phyloP scores from a whole-genome alignment of 257 asterid genomes.

The Lycium barbarum region DNA sequence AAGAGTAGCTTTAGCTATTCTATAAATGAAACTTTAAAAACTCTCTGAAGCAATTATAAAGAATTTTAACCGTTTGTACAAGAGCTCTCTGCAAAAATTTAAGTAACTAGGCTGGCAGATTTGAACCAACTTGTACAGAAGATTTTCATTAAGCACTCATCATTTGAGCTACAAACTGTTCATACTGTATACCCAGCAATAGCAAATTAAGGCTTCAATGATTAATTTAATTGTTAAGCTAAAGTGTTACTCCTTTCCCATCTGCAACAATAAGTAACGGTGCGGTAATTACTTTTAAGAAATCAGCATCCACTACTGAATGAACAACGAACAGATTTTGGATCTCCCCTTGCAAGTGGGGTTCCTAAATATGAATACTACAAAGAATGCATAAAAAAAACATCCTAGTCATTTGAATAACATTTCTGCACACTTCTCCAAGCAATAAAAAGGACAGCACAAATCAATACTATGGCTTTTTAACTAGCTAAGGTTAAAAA shows the following conservation, averaged over 20 bases:
- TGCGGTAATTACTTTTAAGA: background rate
- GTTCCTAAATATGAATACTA: constrained; percentile 1
- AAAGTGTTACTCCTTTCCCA: background rate
- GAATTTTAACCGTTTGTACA: background rate
- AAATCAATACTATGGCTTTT: background rate
- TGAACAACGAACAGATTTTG: constrained; percentile 5
- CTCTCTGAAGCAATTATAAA: background rate
- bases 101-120: background rate
- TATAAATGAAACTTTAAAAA: background rate
- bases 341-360: constrained; percentile 19
- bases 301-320: constrained; percentile 5
- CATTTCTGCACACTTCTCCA: background rate
- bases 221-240: background rate
- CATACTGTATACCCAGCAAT: background rate
- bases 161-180: background rate
- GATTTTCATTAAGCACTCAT: background rate
- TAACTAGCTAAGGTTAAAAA: background rate
- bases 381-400: background rate
- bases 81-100: background rate
- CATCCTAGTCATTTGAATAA: background rate
- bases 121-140: background rate
- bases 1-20: background rate
- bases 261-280: background rate
- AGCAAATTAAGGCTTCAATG: constrained; percentile 1
- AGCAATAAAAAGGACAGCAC: background rate